Evolutionary conservation across 2,329 filamentous ascomycete species (phyloP).

Genomic region (Coniochaeta sp.): DNA sequence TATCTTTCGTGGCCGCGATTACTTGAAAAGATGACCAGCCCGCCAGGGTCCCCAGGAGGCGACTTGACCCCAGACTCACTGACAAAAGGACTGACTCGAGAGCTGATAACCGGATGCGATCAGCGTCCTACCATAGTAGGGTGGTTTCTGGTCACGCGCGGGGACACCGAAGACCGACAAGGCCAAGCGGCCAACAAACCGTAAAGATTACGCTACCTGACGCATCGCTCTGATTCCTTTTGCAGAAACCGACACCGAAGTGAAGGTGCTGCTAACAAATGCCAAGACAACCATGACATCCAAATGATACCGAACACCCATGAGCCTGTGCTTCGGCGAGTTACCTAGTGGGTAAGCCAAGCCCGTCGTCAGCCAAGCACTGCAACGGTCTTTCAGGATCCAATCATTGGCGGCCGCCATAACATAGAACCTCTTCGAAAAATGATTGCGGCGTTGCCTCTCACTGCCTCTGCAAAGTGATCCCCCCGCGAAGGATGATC

Average conservation of each 20-base stretch:
- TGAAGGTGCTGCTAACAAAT: not conserved
- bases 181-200: not conserved
- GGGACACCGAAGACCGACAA: not conserved
- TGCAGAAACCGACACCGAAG: not conserved
- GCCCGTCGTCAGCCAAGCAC: not conserved
- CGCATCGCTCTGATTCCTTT: not conserved
- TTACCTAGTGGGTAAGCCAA: not conserved
- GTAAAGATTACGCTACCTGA: not conserved
- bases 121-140: no score
- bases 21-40: not conserved
- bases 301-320: not conserved
- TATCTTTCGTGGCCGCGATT: not conserved
- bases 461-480: not conserved
- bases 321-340: not conserved
- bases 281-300: not conserved
- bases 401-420: not conserved
- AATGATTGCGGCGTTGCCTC: not conserved
- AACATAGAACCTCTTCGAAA: not conserved
- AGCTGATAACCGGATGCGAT: not conserved
- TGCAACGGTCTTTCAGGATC: not conserved
- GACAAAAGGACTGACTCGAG: not conserved
- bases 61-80: not conserved
- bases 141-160: not conserved
- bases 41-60: not conserved
- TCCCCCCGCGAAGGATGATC: not conserved